Evolutionary conservation across 805 yeast genomes (phyloP), one percentile per base, ranked within the genome.

Genomic region (Millerozyma acaciae): DNA sequence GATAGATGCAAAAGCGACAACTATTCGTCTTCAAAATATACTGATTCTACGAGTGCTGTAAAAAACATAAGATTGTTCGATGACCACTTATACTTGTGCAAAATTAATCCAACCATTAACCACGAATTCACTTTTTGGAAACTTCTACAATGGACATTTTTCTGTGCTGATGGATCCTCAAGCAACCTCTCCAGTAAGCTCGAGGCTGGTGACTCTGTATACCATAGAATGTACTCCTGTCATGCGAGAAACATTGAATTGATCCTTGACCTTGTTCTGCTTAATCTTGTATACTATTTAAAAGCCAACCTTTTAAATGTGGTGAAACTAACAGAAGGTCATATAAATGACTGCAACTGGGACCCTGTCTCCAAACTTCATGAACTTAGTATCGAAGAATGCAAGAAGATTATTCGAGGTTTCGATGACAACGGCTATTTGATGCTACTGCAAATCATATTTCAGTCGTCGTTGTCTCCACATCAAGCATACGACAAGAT

Each of bases 131-230:
- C 37, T 24, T 8, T 65, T 5, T 61, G 68, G 68, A 35, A 43
- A 9, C 35, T 64, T 21, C 32, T 61, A 8, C 49, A 51, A 23
- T 65, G 70, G 70, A 39, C 60, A 8, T 58, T 61, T 29, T 47
- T 46, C 39, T 65, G 70, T 43, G 64, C 65, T 6, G 55, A 55
- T 17, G 34, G 41, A 34, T 46, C 57, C 9, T 37, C 53, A 5
- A 39, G 47, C 24, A 43, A n/a, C n/a, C n/a, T n/a, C n/a, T n/a
- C n/a, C n/a, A n/a, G n/a, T n/a, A n/a, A n/a, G n/a, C n/a, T n/a
- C n/a, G n/a, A n/a, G n/a, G n/a, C n/a, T n/a, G n/a, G n/a, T n/a
- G n/a, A n/a, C n/a, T n/a, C n/a, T n/a, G 37, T 42, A 20, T 52
- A 47, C 26, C 60, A 57, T 38, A 19, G 29, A 4, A 43, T 59